Evolutionary conservation across 208 protist genomes (phyloP).

Genomic region (Trypanosoma avium): DNA sequence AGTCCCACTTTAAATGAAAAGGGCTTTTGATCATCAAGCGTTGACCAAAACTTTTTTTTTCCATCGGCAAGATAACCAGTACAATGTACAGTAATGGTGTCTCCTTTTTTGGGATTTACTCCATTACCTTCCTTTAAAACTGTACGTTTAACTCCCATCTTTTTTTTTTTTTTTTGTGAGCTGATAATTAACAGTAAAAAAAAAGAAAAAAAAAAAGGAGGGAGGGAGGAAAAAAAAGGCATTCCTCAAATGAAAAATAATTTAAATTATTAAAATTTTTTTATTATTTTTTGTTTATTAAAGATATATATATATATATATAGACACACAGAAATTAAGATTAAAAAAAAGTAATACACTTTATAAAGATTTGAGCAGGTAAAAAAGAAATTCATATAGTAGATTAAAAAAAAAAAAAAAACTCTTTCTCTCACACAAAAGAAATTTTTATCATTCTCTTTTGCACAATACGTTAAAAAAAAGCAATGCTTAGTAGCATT

Average conservation of each 20-base stretch:
- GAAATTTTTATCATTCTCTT: too few species aligned
- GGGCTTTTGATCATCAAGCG: constrained; percentile 75
- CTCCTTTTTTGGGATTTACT: constrained; percentile 48
- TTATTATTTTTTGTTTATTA: too few species aligned
- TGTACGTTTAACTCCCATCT: constrained; percentile 74
- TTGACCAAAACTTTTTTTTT: constrained; percentile 91
- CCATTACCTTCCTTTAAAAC: constrained; percentile 71
- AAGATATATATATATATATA: too few species aligned
- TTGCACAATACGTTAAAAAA: too few species aligned
- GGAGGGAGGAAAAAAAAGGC: background rate
- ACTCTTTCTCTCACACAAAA: too few species aligned
- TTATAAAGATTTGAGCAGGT: background rate
- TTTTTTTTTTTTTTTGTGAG: background rate
- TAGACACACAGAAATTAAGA: constrained; percentile 13
- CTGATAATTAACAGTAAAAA: background rate
- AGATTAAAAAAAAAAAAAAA: background rate
- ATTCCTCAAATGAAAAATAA: too few species aligned
- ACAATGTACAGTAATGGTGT: constrained; percentile 87
- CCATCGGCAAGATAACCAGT: constrained; percentile 86
- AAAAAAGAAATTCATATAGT: background rate
- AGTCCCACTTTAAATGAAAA: constrained; percentile 92
- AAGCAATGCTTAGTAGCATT: too few species aligned
- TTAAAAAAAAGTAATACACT: constrained; percentile 12
- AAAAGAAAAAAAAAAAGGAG: constrained; percentile 6
- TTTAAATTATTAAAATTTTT: too few species aligned